Percentiles rank a stretch among this genome's conserved stretches.
Conservation (phyloP, 2,329 filamentous ascomycete species). For the Stagonosporopsis vannaccii region DNA sequence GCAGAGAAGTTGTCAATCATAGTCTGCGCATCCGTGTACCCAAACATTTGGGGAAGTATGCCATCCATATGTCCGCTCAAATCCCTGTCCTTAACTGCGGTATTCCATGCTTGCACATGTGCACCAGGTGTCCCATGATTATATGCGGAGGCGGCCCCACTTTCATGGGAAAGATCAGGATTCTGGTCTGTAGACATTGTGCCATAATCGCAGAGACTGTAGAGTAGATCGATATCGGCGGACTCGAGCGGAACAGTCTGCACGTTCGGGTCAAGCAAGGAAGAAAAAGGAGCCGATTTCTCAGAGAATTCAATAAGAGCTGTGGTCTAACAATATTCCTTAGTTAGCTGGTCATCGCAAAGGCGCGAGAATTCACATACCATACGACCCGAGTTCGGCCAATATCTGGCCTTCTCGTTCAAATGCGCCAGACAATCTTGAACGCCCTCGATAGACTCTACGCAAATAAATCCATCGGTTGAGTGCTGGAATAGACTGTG, state of each 20-base stretch:
- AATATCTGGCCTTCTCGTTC: conserved; percentile 4
- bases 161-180: not conserved
- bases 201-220: conserved; percentile 15
- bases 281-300: not conserved
- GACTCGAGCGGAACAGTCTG: conserved; percentile 1
- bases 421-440: conserved; percentile 4
- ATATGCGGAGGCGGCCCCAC: not conserved
- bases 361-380: not conserved
- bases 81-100: not conserved
- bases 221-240: conserved; percentile 11
- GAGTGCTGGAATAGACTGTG: conserved; percentile 13
- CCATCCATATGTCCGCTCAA: conserved; percentile 8
- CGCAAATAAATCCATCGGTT: not conserved
- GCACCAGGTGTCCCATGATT: not conserved
- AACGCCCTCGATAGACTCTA: not conserved
- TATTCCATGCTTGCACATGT: no score
- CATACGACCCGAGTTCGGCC: conserved; percentile 9
- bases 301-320: not conserved
- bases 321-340: not conserved
- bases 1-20: conserved; percentile 6
- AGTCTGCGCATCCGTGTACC: not conserved
- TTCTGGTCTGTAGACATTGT: conserved; percentile 6
- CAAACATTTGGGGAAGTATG: conserved; percentile 11
- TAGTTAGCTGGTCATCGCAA: not conserved
- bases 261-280: not conserved